Evolutionary conservation across 1,284 basidiomycete species (phyloP).

Genomic region (Moniliophthora roreri): DNA sequence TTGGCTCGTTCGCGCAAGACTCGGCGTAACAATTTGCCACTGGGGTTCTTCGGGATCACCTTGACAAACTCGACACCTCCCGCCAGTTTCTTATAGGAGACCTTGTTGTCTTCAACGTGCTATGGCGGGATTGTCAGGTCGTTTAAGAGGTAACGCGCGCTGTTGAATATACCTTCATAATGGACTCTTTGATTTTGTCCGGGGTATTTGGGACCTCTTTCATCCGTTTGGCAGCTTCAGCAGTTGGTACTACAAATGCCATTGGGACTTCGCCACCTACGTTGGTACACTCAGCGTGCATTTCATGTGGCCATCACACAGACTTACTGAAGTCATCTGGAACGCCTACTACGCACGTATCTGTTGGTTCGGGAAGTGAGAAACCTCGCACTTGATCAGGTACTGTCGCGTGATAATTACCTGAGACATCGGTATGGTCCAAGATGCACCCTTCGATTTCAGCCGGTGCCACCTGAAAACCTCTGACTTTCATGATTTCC

Average conservation of each 20-base stretch:
- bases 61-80: slow-evolving; percentile 57
- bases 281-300: not conserved
- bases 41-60: slow-evolving; percentile 57
- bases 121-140: slow-evolving; percentile 25
- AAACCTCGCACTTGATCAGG: not conserved
- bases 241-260: slow-evolving; percentile 58
- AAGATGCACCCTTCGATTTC: slow-evolving; percentile 74
- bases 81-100: slow-evolving; percentile 57
- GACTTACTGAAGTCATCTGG: slow-evolving; percentile 62
- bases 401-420: not conserved
- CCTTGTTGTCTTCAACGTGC: slow-evolving; percentile 65
- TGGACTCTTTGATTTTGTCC: slow-evolving; percentile 39
- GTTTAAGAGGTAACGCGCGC: not conserved
- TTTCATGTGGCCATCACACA: not conserved
- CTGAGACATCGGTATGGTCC: slow-evolving; percentile 62
- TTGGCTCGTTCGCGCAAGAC: slow-evolving; percentile 54
- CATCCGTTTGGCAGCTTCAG: slow-evolving; percentile 37
- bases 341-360: slow-evolving; percentile 75
- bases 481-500: slow-evolving; percentile 67
- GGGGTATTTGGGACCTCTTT: slow-evolving; percentile 29
- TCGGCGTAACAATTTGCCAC: slow-evolving; percentile 56
- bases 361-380: slow-evolving; percentile 24
- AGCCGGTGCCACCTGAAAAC: slow-evolving; percentile 68
- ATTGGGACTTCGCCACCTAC: slow-evolving; percentile 65
- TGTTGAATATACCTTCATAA: slow-evolving; percentile 42